A percentile compares a stretch with the other conserved stretches of the same genome.
Evolutionary conservation across 2,329 filamentous ascomycete genomes (phyloP).

Genomic region (Ophiosphaerella korrae): DNA sequence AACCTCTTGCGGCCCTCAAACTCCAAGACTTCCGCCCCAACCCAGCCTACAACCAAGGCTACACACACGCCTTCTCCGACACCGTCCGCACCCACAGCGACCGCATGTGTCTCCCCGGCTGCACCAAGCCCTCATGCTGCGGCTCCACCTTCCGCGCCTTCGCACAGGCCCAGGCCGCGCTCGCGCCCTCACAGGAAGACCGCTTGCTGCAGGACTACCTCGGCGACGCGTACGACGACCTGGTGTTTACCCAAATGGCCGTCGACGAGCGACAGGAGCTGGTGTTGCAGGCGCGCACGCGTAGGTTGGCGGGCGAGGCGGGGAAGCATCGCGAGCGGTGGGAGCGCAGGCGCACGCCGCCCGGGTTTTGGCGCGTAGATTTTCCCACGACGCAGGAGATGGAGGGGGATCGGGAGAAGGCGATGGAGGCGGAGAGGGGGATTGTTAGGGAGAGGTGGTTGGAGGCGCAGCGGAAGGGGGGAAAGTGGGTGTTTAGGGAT

Average conservation of each 20-base stretch:
- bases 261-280: slow-evolving; percentile 66
- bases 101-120: slow-evolving; percentile 73
- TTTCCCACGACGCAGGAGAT: slow-evolving; percentile 89
- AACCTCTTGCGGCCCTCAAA: slow-evolving; percentile 62
- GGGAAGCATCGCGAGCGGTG: slow-evolving; percentile 80
- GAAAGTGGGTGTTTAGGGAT: slow-evolving; percentile 81
- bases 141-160: slow-evolving; percentile 72
- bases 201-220: slow-evolving; percentile 61
- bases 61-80: slow-evolving; percentile 74
- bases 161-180: slow-evolving; percentile 51
- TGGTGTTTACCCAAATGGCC: slow-evolving; percentile 55
- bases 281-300: slow-evolving; percentile 76
- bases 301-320: slow-evolving; percentile 72
- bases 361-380: slow-evolving; percentile 88
- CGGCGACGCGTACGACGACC: slow-evolving; percentile 48
- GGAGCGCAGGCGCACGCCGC: slow-evolving; percentile 73
- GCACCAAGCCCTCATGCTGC: slow-evolving; percentile 77
- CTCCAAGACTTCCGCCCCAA: slow-evolving; percentile 84
- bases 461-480: slow-evolving; percentile 79
- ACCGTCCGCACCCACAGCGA: slow-evolving; percentile 73
- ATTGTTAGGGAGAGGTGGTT: slow-evolving; percentile 74
- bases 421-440: slow-evolving; percentile 65
- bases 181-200: slow-evolving; percentile 44
- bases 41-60: slow-evolving; percentile 70
- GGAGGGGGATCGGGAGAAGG: slow-evolving; percentile 67